A percentile compares a stretch with the other conserved stretches of the same genome.
phyloP scores from a whole-genome alignment of 176 grass and related monocot species.

The Ampelocalamus luodianensis region DNA sequence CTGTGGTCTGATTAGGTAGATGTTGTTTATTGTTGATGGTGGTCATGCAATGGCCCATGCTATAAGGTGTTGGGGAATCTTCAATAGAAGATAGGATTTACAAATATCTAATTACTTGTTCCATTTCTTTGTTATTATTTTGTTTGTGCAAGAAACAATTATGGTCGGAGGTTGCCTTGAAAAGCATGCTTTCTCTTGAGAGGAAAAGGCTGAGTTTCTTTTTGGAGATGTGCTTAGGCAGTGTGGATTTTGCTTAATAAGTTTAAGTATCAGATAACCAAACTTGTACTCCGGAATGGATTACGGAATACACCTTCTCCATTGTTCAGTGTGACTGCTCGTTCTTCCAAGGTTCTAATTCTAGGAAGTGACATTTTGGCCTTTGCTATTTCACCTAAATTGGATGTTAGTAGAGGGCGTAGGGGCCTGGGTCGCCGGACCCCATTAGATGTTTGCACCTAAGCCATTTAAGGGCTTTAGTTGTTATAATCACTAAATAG shows the following conservation, averaged over 20 bases:
- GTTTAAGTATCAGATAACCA: neutral
- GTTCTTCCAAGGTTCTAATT: neutral
- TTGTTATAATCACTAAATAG: slow-evolving; percentile 18
- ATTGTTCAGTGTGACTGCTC: neutral
- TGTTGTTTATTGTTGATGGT: neutral
- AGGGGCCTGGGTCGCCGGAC: neutral
- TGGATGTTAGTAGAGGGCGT: neutral
- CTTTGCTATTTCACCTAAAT: neutral
- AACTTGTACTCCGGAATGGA: neutral
- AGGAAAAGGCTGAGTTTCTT: neutral
- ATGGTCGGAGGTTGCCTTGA: neutral
- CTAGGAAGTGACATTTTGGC: neutral
- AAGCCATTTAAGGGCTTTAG: slow-evolving; percentile 6
- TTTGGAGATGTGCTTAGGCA: neutral
- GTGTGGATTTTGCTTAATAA: neutral
- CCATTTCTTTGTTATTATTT: neutral
- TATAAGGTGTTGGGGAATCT: neutral
- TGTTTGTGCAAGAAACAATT: neutral
- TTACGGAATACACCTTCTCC: neutral
- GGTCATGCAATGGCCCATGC: neutral
- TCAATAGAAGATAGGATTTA: neutral
- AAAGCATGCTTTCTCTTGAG: neutral
- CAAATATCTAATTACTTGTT: neutral
- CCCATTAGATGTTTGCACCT: slow-evolving; percentile 31
- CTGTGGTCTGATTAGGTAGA: neutral